These are phyloP conservation scores for Penicillium sp. DNA, from an alignment of 2,329 filamentous ascomycete species.

Conservation along the genomic window DNA sequence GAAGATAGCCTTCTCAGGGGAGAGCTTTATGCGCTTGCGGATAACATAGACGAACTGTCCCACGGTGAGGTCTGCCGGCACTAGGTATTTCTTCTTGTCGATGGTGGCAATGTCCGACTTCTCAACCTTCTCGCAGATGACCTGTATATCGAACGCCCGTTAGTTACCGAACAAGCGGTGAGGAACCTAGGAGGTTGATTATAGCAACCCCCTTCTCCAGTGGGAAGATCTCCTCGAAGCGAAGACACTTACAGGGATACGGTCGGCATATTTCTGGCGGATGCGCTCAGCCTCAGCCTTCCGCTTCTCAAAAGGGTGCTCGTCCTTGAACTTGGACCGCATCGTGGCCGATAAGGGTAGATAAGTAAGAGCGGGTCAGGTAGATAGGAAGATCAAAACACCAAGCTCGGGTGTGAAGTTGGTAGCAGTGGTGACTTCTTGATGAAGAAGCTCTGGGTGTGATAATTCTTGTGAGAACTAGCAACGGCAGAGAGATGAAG, in stretches of 20 bases:
- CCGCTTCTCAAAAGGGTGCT: conserved; percentile 99
- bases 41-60: conserved; percentile 99
- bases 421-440: conserved; percentile 17
- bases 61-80: conserved; percentile 94
- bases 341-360: conserved; percentile 59
- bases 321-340: conserved; percentile 99
- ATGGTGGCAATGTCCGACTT: conserved; percentile 99
- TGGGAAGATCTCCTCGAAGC: neutral
- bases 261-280: conserved; percentile 97
- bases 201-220: neutral
- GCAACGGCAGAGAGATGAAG: conserved; percentile 19
- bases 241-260: conserved; percentile 78
- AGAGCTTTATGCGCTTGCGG: conserved; percentile 99
- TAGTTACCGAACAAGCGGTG: conserved; percentile 36
- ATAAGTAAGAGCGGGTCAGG: conserved; percentile 27
- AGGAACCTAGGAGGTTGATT: conserved; percentile 9
- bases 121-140: conserved; percentile 99
- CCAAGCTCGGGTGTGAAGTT: conserved; percentile 18
- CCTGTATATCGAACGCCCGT: conserved; percentile 54
- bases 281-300: conserved; percentile 99
- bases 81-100: conserved; percentile 99
- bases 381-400: conserved; percentile 14
- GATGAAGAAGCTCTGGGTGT: conserved; percentile 12
- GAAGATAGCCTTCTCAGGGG: conserved; percentile 99
- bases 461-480: conserved; percentile 18